Evolutionary conservation across 108 stramenopile genomes (phyloP), one percentile per base, ranked within the genome.

Genomic region (Skeletonema costatum): DNA sequence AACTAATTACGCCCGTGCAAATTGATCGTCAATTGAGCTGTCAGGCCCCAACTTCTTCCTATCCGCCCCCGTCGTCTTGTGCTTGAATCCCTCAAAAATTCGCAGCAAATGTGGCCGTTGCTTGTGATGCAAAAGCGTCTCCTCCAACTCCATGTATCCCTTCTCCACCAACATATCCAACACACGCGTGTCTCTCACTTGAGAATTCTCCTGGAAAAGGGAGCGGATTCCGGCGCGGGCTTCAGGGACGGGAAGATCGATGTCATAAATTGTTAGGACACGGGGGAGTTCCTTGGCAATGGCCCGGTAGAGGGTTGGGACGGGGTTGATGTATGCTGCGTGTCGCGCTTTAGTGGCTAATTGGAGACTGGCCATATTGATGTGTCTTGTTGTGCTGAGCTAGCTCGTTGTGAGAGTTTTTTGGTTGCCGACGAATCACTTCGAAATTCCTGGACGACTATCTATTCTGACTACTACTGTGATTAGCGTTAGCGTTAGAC

Each of bases 71-170:
- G 78, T 77, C 6, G 66, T 75, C 35, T 79, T 70, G 32, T 81
- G 85, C 71, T 88, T 85, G 41, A 77, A 86, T 44, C 89, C 93
- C 56, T 94, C 91, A 42, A 97, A 85, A 60, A 87, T 85, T 62
- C 87, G 83, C 87, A 94, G 83, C 70, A 97, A 83, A 67, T 97
- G 97, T 8, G 86, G 60, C 74, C 90, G 91, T 75, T 97, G 97
- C 76, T 96, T 97, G 84, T 96, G 92, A 71, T 97, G 97, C 82
- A 97, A 71, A 80, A 97, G 71, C 30, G 91, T 92, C 73, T 94
- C 93, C 80, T 97, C 94, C 70, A 97, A 73, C 21, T 90, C 88
- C 80, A 93, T 92, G 76, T 97, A 97, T 13, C 97, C 97, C 79
- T 90, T 87, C 32, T 92, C 93, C n/a, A 97, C 73, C 70, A 97